Conservation (phyloP, 1,284 basidiomycete genomes). For the Takashimella koratensis region DNA sequence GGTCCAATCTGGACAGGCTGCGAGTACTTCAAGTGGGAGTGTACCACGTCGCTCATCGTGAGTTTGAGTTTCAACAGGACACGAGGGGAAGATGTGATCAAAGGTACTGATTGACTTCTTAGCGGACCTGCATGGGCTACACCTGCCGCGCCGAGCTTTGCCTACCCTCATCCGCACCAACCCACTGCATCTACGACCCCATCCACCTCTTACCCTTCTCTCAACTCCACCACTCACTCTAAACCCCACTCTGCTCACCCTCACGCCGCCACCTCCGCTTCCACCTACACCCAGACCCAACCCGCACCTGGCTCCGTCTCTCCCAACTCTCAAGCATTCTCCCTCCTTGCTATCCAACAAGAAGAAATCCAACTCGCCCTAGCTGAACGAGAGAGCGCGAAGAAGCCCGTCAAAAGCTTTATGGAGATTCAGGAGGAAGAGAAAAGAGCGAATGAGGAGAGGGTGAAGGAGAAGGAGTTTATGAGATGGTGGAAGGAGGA, state of each 20-base stretch:
- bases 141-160: slow-evolving; percentile 5
- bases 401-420: slow-evolving; percentile 59
- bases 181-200: too few relatives aligned
- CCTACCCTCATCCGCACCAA: slow-evolving; percentile 13
- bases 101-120: too few relatives aligned
- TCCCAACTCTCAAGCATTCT: slow-evolving; percentile 51
- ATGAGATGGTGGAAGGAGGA: slow-evolving; percentile 80
- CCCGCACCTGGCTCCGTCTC: slow-evolving; percentile 32
- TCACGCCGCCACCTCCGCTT: slow-evolving; percentile 47
- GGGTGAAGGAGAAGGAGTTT: slow-evolving; percentile 68
- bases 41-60: too few relatives aligned
- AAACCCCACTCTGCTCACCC: slow-evolving; percentile 12
- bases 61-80: too few relatives aligned
- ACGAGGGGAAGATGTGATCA: too few relatives aligned
- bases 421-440: slow-evolving; percentile 85
- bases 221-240: too few relatives aligned
- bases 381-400: slow-evolving; percentile 39
- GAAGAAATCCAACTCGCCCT: slow-evolving; percentile 67
- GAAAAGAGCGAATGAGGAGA: slow-evolving; percentile 42
- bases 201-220: slow-evolving; percentile 36
- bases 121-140: slow-evolving; percentile 16
- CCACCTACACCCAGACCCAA: slow-evolving; percentile 57
- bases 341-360: slow-evolving; percentile 78
- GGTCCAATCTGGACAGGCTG: neutral
- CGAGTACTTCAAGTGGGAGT: too few relatives aligned